Evolutionary conservation across 495 filamentous ascomycete genomes (phyloP).

Genomic region (Penicillium goetzii): DNA sequence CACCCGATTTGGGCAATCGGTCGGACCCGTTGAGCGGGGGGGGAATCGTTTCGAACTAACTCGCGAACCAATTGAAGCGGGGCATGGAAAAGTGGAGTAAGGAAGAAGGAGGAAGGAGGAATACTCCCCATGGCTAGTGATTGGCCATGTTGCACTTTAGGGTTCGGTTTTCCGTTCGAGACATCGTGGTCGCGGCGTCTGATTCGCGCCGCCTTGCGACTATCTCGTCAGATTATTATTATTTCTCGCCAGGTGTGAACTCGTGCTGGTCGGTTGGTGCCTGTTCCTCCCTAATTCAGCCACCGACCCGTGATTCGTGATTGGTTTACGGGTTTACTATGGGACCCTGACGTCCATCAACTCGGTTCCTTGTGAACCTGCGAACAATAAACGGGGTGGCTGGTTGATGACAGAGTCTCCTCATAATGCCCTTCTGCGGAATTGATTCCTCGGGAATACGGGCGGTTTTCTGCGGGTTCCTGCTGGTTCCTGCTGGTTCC

Average conservation of each 20-base stretch:
- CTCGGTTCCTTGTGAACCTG: slow-evolving; percentile 1
- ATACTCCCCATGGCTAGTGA: background rate
- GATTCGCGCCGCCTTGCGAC: slow-evolving; percentile 13
- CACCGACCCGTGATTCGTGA: slow-evolving; percentile 16
- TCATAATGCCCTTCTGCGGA: background rate
- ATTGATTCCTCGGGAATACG: slow-evolving; percentile 2
- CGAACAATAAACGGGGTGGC: background rate
- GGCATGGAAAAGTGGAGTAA: background rate
- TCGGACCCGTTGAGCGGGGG: slow-evolving; percentile 17
- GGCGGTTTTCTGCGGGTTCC: too few relatives aligned
- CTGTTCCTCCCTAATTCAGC: slow-evolving; percentile 35
- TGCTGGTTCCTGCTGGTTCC: too few relatives aligned
- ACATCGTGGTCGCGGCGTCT: background rate
- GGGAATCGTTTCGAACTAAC: slow-evolving; percentile 1
- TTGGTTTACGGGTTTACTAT: background rate
- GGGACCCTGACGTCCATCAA: slow-evolving; percentile 9
- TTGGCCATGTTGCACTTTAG: slow-evolving; percentile 31
- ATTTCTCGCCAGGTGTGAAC: too few relatives aligned
- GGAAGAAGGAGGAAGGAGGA: background rate
- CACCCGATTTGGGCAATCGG: slow-evolving; percentile 25
- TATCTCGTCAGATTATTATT: slow-evolving; percentile 5
- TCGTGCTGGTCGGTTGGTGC: slow-evolving; percentile 21
- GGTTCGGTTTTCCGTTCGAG: slow-evolving; percentile 14
- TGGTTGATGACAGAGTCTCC: too few relatives aligned
- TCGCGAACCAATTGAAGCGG: slow-evolving; percentile 1